A percentile compares a stretch with the other conserved stretches of the same genome.
These are phyloP conservation scores for Pichia sp. DNA, from an alignment of 1,139 yeast species.

Conservation along the genomic window DNA sequence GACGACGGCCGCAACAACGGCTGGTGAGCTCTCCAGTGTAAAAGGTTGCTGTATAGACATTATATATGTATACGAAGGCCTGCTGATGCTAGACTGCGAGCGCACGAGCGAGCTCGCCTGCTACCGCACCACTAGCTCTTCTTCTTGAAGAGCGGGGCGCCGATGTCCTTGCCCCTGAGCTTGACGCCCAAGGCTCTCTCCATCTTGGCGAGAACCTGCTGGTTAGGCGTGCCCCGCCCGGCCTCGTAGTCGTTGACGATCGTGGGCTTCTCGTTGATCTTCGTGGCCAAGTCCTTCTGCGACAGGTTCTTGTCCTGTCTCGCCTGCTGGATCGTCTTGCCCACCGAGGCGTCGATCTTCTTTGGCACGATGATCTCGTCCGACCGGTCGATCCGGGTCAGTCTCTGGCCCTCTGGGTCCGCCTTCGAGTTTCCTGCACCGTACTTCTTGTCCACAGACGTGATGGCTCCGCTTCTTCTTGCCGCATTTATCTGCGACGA, in stretches of 20 bases:
- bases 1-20: background rate
- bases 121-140: constrained; percentile 31
- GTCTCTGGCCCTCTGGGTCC: constrained; percentile 89
- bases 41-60: background rate
- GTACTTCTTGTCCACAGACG: constrained; percentile 91
- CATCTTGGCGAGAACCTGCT: constrained; percentile 85
- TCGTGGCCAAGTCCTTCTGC: constrained; percentile 94
- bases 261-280: constrained; percentile 91
- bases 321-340: constrained; percentile 80
- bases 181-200: constrained; percentile 94
- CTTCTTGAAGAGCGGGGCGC: constrained; percentile 79
- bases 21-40: background rate
- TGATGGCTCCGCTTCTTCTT: constrained; percentile 82
- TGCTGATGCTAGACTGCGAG: background rate
- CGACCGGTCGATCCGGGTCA: constrained; percentile 87
- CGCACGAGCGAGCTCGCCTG: too few relatives aligned
- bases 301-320: constrained; percentile 87
- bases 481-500: constrained; percentile 84
- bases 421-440: constrained; percentile 60
- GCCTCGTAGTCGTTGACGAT: constrained; percentile 95
- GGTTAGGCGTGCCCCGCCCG: constrained; percentile 95
- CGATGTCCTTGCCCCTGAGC: constrained; percentile 93
- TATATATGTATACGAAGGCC: background rate
- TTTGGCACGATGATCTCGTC: constrained; percentile 93
- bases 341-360: constrained; percentile 78